Evolutionary conservation across 768 basidiomycete species (phyloP).

Genomic region (Hemileccinum impolitum): DNA sequence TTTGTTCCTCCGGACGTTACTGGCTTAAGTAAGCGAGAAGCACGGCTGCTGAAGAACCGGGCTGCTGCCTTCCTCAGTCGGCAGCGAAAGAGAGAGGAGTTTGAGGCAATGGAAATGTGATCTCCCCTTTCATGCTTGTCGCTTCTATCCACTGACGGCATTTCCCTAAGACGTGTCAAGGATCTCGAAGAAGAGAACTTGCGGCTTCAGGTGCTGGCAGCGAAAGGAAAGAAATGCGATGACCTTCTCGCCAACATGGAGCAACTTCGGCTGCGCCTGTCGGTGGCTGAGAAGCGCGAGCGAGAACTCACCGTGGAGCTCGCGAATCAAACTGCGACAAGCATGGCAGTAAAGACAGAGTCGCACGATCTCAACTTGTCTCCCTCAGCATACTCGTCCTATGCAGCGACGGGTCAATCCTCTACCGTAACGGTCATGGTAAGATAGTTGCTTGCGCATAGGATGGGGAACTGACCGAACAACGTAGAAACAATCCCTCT

Average conservation of each 20-base stretch:
- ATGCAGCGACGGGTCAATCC: constrained; percentile 40
- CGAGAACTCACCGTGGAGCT: constrained; percentile 63
- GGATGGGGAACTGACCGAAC: constrained; percentile 14
- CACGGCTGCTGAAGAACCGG: constrained; percentile 87
- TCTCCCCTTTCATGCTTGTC: constrained; percentile 32
- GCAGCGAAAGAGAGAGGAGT: constrained; percentile 90
- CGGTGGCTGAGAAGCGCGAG: constrained; percentile 64
- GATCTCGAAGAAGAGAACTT: constrained; percentile 85
- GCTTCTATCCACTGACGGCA: constrained; percentile 17
- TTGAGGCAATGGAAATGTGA: constrained; percentile 87
- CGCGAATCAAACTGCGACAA: constrained; percentile 36
- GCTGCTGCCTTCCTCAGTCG: constrained; percentile 89
- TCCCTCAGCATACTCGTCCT: constrained; percentile 40
- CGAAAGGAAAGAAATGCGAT: constrained; percentile 37
- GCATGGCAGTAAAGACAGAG: constrained; percentile 54
- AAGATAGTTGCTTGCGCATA: constrained; percentile 10
- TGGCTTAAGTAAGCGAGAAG: constrained; percentile 87
- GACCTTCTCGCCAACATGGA: constrained; percentile 60
- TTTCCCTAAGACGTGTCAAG: constrained; percentile 62
- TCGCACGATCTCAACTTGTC: constrained; percentile 49
- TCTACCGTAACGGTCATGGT: constrained; percentile 74
- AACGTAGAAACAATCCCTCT: constrained; percentile 56
- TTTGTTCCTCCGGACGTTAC: constrained; percentile 87
- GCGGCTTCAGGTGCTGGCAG: constrained; percentile 59
- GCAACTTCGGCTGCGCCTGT: constrained; percentile 61